These are phyloP conservation scores for Mallotus nudiflorus DNA, from an alignment of 345 rosid genomes.

Conservation along the genomic window DNA sequence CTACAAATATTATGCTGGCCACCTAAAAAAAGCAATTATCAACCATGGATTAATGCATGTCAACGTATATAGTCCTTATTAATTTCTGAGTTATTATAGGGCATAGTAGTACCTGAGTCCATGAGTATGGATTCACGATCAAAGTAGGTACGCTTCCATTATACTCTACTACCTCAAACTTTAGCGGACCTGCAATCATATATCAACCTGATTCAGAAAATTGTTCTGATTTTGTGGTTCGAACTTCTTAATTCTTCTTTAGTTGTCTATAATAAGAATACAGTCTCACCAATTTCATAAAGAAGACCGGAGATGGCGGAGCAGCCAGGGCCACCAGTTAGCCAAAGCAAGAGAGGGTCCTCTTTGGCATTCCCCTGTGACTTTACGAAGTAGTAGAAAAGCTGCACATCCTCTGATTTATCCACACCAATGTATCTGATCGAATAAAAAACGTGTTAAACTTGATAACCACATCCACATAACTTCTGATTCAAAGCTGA, in stretches of 20 bases:
- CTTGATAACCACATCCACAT: no score
- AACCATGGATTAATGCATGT: no score
- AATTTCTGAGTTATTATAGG: no score
- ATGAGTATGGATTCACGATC: constrained; percentile 43
- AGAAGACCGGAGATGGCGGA: constrained; percentile 23
- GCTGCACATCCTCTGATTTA: constrained; percentile 30
- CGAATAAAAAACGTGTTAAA: not conserved
- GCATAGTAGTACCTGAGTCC: constrained; percentile 19
- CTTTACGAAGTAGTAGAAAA: constrained; percentile 28
- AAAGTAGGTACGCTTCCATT: constrained; percentile 69
- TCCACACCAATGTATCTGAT: constrained; percentile 28
- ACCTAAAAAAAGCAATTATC: constrained; percentile 32
- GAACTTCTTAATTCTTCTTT: no score
- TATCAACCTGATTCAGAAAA: not conserved
- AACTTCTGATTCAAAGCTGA: no score
- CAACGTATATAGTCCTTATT: no score
- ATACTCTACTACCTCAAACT: constrained; percentile 50
- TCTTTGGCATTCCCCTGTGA: constrained; percentile 10
- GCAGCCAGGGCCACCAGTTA: constrained; percentile 34
- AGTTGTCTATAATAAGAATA: no score
- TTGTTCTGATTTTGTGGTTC: no score
- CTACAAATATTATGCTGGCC: constrained; percentile 67
- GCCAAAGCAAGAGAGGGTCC: constrained; percentile 30
- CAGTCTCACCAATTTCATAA: constrained; percentile 21
- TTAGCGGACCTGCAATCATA: constrained; percentile 56